Percentiles rank a stretch among this genome's conserved stretches.
These are phyloP conservation scores for Asterophora parasitica DNA, from an alignment of 768 basidiomycete genomes.

Conservation along the genomic window DNA sequence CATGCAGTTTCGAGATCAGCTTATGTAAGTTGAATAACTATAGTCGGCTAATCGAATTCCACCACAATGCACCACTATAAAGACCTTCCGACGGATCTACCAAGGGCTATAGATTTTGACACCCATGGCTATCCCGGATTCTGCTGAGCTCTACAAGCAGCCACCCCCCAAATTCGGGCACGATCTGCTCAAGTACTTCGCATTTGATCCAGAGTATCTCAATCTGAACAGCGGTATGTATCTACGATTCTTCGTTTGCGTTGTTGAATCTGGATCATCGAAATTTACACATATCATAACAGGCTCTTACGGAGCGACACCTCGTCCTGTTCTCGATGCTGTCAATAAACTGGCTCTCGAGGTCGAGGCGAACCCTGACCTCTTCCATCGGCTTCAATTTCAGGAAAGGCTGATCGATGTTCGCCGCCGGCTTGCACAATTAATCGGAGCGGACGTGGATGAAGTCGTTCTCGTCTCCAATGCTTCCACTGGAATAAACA, in stretches of 20 bases:
- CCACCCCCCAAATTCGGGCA: slow-evolving; percentile 49
- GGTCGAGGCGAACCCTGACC: slow-evolving; percentile 48
- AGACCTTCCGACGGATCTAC: no score
- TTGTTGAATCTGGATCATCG: slow-evolving; percentile 19
- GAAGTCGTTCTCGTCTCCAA: slow-evolving; percentile 51
- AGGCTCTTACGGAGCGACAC: slow-evolving; percentile 51
- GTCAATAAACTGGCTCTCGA: slow-evolving; percentile 30
- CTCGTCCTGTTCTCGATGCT: slow-evolving; percentile 39
- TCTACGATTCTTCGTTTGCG: not conserved
- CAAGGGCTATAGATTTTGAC: no score
- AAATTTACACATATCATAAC: slow-evolving; percentile 26
- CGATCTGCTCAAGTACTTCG: slow-evolving; percentile 46
- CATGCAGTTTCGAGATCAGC: no score
- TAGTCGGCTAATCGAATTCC: no score
- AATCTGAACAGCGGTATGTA: slow-evolving; percentile 61
- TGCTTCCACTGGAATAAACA: slow-evolving; percentile 54
- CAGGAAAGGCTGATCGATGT: slow-evolving; percentile 26
- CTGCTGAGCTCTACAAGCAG: slow-evolving; percentile 20
- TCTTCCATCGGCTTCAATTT: slow-evolving; percentile 35
- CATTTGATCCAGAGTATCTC: slow-evolving; percentile 52
- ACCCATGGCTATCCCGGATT: slow-evolving; percentile 1
- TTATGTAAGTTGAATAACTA: no score
- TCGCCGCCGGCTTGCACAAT: slow-evolving; percentile 42
- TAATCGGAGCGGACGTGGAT: slow-evolving; percentile 42
- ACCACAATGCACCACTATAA: no score